These are phyloP conservation scores for Fomitiporia mediterranea DNA, from an alignment of 1,284 basidiomycete species.

Conservation along the genomic window DNA sequence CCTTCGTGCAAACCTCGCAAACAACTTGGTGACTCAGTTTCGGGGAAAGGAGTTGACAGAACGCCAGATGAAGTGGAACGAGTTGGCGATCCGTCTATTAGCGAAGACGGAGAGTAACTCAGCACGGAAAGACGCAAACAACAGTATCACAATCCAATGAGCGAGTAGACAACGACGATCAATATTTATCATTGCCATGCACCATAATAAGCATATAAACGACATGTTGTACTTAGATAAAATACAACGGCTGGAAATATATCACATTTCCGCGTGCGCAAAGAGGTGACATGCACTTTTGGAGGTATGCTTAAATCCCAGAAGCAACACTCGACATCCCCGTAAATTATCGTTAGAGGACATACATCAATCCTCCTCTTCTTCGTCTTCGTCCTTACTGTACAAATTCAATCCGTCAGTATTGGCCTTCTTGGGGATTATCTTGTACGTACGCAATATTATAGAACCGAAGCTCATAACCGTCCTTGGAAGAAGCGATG, in stretches of 20 bases:
- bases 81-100: conserved; percentile 59
- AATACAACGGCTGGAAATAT: too few relatives aligned
- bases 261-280: too few relatives aligned
- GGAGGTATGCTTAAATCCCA: too few relatives aligned
- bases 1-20: conserved; percentile 64
- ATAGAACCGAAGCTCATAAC: conserved; percentile 90
- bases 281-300: too few relatives aligned
- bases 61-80: conserved; percentile 65
- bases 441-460: conserved; percentile 75
- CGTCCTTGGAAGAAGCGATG: conserved; percentile 85
- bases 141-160: too few relatives aligned
- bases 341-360: too few relatives aligned
- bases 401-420: not conserved
- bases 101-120: conserved; percentile 47
- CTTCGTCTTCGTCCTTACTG: conserved; percentile 40
- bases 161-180: too few relatives aligned
- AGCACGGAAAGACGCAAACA: too few relatives aligned
- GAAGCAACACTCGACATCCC: too few relatives aligned
- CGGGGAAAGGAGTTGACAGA: conserved; percentile 58
- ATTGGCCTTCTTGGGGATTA: not conserved
- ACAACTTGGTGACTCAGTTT: conserved; percentile 62
- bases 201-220: too few relatives aligned
- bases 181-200: too few relatives aligned
- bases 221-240: too few relatives aligned
- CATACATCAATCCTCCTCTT: conserved; percentile 38